phyloP scores from a whole-genome alignment of 177 flowering plant genomes.

The Vitis hybrid region DNA sequence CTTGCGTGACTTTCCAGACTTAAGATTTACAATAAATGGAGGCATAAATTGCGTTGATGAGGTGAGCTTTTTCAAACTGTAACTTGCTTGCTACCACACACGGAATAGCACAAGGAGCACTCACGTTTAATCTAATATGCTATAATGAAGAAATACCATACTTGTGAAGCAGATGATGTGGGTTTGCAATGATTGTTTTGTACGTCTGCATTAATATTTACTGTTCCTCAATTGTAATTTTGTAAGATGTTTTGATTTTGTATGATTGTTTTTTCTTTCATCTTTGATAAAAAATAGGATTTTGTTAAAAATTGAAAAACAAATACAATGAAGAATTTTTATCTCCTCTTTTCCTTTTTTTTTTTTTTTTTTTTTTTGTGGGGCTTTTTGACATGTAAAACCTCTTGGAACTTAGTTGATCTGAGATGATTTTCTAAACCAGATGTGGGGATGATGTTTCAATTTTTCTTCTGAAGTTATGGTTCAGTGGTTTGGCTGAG shows the following conservation, averaged over 20 bases:
- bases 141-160: too few relatives aligned
- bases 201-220: not conserved
- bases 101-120: not conserved
- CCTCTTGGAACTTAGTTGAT: too few relatives aligned
- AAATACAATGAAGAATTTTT: too few relatives aligned
- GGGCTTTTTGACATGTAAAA: too few relatives aligned
- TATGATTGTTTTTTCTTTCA: not conserved
- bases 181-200: not conserved
- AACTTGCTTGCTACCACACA: too few relatives aligned
- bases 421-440: too few relatives aligned
- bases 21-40: constrained; percentile 91
- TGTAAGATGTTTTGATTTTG: not conserved
- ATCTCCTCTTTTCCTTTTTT: too few relatives aligned
- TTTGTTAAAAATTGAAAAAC: too few relatives aligned
- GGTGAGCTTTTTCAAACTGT: constrained; percentile 40
- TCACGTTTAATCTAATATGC: not conserved
- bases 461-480: too few relatives aligned
- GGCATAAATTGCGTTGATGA: constrained; percentile 76
- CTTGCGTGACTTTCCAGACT: constrained; percentile 93
- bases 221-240: not conserved
- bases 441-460: too few relatives aligned
- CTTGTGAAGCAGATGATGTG: not conserved
- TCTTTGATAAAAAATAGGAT: not conserved
- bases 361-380: too few relatives aligned
- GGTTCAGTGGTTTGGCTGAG: too few relatives aligned